phyloP scores from a whole-genome alignment of 176 grass and related monocot genomes.

The Rhipidocladum racemiflorum region DNA sequence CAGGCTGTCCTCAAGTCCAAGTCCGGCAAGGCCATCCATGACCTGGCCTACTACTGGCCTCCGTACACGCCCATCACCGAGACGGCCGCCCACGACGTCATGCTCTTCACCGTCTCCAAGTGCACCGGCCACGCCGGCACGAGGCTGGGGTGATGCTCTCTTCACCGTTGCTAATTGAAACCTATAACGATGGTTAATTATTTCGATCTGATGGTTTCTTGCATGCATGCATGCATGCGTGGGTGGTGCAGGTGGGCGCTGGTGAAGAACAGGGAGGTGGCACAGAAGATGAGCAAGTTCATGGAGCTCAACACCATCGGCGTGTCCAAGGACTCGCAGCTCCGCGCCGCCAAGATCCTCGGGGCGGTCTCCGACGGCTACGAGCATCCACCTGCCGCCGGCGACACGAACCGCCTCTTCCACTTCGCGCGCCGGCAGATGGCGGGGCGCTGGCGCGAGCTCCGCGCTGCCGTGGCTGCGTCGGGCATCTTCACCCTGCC shows the following conservation, averaged over 20 bases:
- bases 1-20: conserved; percentile 44
- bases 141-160: conserved; percentile 47
- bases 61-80: conserved; percentile 65
- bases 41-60: conserved; percentile 92
- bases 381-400: not conserved
- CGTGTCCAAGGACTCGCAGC: conserved; percentile 84
- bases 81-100: conserved; percentile 52
- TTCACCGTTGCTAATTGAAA: not conserved
- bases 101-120: conserved; percentile 91
- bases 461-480: conserved; percentile 28
- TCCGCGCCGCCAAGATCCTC: conserved; percentile 69
- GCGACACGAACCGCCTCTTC: conserved; percentile 22
- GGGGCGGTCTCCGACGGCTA: conserved; percentile 43
- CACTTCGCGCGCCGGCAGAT: conserved; percentile 42
- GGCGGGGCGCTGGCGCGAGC: conserved; percentile 31
- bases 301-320: conserved; percentile 76
- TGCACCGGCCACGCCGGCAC: conserved; percentile 79
- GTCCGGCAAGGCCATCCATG: conserved; percentile 51
- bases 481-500: conserved; percentile 50
- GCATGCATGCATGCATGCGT: not conserved
- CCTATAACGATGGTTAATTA: not conserved
- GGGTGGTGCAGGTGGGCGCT: conserved; percentile 59
- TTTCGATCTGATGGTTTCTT: not conserved
- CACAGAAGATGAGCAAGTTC: conserved; percentile 58
- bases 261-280: conserved; percentile 57